A percentile compares a stretch with the other conserved stretches of the same genome.
These are phyloP conservation scores for Deinandra increscens DNA, from an alignment of 129 eudicot species.

Conservation along the genomic window DNA sequence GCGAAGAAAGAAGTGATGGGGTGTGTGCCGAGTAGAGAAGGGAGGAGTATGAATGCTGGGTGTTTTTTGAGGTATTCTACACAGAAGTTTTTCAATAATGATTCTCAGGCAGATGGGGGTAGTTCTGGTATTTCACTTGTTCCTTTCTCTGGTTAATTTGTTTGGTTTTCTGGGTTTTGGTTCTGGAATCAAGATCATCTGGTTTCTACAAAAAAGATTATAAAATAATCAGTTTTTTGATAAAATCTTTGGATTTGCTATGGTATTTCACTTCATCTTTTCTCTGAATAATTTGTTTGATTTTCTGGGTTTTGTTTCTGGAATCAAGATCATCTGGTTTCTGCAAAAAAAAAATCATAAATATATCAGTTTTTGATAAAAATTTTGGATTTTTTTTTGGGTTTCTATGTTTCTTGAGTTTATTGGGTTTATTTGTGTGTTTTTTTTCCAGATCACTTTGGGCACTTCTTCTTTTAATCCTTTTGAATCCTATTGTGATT, in stretches of 20 bases:
- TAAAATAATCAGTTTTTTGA: no score
- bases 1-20: constrained; percentile 32
- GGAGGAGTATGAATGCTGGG: constrained; percentile 65
- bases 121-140: constrained; percentile 33
- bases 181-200: not conserved
- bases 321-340: not conserved
- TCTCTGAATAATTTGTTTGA: no score
- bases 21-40: constrained; percentile 69
- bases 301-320: constrained; percentile 5
- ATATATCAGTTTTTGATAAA: no score
- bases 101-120: constrained; percentile 10
- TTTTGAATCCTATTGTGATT: constrained; percentile 20
- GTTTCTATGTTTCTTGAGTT: constrained; percentile 18
- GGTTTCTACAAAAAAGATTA: not conserved
- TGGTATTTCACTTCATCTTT: no score
- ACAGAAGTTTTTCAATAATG: constrained; percentile 47
- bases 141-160: not conserved
- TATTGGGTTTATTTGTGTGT: not conserved
- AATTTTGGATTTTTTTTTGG: not conserved
- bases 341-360: not conserved
- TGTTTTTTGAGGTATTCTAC: constrained; percentile 77
- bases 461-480: not conserved
- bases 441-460: not conserved
- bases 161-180: not conserved
- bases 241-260: no score